A percentile compares a stretch with the other conserved stretches of the same genome.
These are phyloP conservation scores for Yamadazyma sp. DNA, from an alignment of 1,139 yeast species.

Conservation along the genomic window DNA sequence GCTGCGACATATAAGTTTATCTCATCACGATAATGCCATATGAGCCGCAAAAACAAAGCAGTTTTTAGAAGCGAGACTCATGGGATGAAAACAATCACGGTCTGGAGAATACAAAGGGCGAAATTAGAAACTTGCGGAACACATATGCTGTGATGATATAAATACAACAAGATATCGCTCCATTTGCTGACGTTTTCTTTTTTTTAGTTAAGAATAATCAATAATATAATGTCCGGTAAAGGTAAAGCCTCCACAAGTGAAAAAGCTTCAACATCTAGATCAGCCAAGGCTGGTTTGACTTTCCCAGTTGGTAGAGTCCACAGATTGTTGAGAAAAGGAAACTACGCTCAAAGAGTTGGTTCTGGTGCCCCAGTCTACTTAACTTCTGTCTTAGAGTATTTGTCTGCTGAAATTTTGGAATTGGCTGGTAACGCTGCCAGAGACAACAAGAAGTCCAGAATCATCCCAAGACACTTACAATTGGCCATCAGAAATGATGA, in stretches of 20 bases:
- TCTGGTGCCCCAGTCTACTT: constrained; percentile 97
- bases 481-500: constrained; percentile 98
- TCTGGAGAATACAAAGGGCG: neutral
- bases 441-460: constrained; percentile 97
- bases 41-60: constrained; percentile 1
- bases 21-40: neutral
- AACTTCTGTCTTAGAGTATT: constrained; percentile 93
- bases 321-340: constrained; percentile 95
- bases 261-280: constrained; percentile 95
- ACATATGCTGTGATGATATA: constrained; percentile 1
- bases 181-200: constrained; percentile 4
- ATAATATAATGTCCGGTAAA: constrained; percentile 98
- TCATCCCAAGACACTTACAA: constrained; percentile 97
- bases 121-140: neutral
- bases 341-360: constrained; percentile 99
- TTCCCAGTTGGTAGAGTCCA: constrained; percentile 99
- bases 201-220: constrained; percentile 6
- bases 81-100: neutral
- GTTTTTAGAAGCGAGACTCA: neutral
- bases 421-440: constrained; percentile 99
- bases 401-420: constrained; percentile 96
- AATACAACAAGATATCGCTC: constrained; percentile 6
- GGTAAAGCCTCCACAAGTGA: constrained; percentile 94
- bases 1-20: neutral
- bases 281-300: constrained; percentile 97